phyloP scores from a whole-genome alignment of 179 eudicot species.

The Spergularia azorica region DNA sequence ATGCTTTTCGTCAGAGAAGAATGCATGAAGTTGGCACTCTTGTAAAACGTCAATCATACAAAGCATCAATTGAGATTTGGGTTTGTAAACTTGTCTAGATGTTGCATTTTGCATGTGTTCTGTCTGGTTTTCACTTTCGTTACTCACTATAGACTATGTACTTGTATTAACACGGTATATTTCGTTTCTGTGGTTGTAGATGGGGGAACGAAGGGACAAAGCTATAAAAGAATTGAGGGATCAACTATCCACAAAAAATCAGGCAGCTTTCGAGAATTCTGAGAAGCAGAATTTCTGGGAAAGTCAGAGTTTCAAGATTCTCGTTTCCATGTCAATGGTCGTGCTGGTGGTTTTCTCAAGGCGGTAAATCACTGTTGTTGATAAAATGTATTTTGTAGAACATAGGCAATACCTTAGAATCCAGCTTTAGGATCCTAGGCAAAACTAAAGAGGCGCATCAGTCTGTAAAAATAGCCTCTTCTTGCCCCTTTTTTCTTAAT shows the following conservation, averaged over 20 bases:
- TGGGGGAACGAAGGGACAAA: slow-evolving; percentile 89
- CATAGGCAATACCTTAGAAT: slow-evolving; percentile 20
- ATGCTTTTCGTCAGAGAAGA: no score
- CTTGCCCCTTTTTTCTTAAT: neutral
- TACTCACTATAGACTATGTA: neutral
- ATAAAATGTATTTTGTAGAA: slow-evolving; percentile 30
- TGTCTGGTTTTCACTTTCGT: neutral
- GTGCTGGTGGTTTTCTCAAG: slow-evolving; percentile 77
- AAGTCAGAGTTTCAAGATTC: slow-evolving; percentile 68
- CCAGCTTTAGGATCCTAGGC: slow-evolving; percentile 26
- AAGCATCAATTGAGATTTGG: no score
- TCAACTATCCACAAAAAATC: slow-evolving; percentile 60
- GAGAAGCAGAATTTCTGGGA: slow-evolving; percentile 81
- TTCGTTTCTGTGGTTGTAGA: slow-evolving; percentile 31
- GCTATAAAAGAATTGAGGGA: slow-evolving; percentile 82
- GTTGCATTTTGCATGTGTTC: neutral
- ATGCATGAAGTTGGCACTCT: no score
- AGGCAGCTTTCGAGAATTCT: slow-evolving; percentile 14
- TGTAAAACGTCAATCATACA: no score
- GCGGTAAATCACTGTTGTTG: slow-evolving; percentile 50
- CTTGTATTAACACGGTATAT: no score
- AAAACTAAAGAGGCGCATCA: slow-evolving; percentile 21
- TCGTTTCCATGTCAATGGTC: slow-evolving; percentile 88
- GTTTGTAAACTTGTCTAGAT: neutral
- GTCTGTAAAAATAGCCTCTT: slow-evolving; percentile 22